Conservation (phyloP, 208 protist species). For the Acanthamoeba triangularis region DNA sequence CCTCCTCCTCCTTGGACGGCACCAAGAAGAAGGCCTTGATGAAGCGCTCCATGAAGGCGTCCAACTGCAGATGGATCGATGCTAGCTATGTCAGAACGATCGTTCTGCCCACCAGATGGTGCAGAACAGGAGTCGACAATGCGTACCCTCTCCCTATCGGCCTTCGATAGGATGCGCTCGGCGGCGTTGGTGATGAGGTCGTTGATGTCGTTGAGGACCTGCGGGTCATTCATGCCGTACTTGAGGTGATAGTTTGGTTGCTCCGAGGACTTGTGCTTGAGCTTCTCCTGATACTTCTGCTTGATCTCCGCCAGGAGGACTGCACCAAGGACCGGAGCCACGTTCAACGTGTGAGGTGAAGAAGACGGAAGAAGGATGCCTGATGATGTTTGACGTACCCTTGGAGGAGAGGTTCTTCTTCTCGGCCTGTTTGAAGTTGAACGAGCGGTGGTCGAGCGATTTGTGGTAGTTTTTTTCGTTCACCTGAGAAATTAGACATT, state of each 20-base stretch:
- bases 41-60: constrained; percentile 76
- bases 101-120: background rate
- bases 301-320: constrained; percentile 82
- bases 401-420: constrained; percentile 89
- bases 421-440: constrained; percentile 91
- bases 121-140: background rate
- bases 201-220: constrained; percentile 78
- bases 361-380: constrained; percentile 25
- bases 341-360: background rate
- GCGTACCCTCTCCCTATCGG: constrained; percentile 66
- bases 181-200: constrained; percentile 75
- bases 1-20: background rate
- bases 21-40: constrained; percentile 71
- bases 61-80: constrained; percentile 69
- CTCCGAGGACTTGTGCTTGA: constrained; percentile 33
- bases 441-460: constrained; percentile 89
- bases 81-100: background rate
- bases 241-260: constrained; percentile 74
- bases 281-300: constrained; percentile 82
- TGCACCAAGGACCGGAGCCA: background rate
- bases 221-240: constrained; percentile 73
- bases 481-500: constrained; percentile 18
- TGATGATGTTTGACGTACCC: constrained; percentile 37
- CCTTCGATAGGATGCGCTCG: constrained; percentile 45
- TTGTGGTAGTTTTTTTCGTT: constrained; percentile 91